phyloP scores from a whole-genome alignment of 306 rosid genomes.

The Dalbergia cochinchinensis region DNA sequence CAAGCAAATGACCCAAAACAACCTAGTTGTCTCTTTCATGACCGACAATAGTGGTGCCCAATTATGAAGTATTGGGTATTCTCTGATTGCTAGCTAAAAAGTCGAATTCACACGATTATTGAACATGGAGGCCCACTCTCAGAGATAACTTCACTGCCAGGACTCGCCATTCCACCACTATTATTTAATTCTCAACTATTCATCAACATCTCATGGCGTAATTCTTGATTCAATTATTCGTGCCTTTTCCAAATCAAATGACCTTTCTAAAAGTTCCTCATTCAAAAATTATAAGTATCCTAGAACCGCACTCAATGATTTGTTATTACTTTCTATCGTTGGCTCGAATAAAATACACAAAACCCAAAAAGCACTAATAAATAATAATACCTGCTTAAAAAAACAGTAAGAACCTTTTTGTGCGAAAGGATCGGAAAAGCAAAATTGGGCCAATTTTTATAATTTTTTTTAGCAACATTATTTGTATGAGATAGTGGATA shows the following conservation, averaged over 20 bases:
- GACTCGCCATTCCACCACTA: neutral
- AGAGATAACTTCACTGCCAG: neutral
- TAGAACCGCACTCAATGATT: conserved; percentile 1
- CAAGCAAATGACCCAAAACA: neutral
- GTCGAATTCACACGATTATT: neutral
- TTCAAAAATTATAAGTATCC: neutral
- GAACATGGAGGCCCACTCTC: conserved; percentile 15
- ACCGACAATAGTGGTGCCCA: conserved; percentile 20
- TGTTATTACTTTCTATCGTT: neutral
- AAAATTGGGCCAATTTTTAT: neutral
- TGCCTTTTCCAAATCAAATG: conserved; percentile 14
- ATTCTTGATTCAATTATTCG: conserved; percentile 29
- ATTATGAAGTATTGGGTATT: conserved; percentile 1
- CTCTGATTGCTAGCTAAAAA: conserved; percentile 12
- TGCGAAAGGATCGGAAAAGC: neutral
- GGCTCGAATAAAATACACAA: neutral
- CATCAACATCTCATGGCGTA: neutral
- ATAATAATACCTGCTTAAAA: neutral
- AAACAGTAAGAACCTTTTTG: neutral
- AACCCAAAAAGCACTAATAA: neutral
- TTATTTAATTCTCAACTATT: neutral
- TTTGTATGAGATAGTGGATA: too few species aligned
- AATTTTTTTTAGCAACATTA: neutral
- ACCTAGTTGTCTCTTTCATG: conserved; percentile 30
- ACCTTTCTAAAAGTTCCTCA: neutral